Evolutionary conservation across 2,329 filamentous ascomycete genomes (phyloP), one percentile per base, ranked within the genome.

Genomic region (Fusarium kyushuense): DNA sequence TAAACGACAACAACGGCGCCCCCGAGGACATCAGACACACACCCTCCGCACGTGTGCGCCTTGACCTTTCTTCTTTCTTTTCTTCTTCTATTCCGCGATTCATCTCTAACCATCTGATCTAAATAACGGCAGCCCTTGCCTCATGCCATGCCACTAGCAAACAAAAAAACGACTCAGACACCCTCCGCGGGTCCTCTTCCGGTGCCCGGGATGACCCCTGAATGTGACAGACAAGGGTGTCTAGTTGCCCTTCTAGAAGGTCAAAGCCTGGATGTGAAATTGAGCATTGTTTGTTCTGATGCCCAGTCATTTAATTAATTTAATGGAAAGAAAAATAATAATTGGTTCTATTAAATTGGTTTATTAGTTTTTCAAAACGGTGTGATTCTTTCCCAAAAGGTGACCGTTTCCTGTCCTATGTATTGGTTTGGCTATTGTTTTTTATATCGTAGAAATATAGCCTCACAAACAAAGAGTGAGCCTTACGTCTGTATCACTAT

Each of bases 161-260:
- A 40, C 33, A 51, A 29, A 49, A 36, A 25, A 41, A 33, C 55
- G 69, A 73, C 67, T 73, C 71, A 60, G 48, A 25, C 38, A 27
- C 21, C 53, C 40, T 60, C 16, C 71, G 63, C 67, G 72, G 72
- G 53, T 45, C 62, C 19, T 51, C 60, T 74, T 72, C 72, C 72
- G 72, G 70, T 32, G 54, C 61, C 60, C 38, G 36, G 60, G 51
- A 41, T 41, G 42, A 33, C 65, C 71, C 71, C 65, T 68, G 71
- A 65, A 35, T 33, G 48, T 68, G 62, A 51, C 63, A 49, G 63
- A 43, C 67, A 66, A 53, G 67, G 57, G 19, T 36, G 47, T 41
- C n/a, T 53, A 29, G 33, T 38, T 30, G 25, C 36, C 53, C 67
- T 74, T 74, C 72, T 74, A 74, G 72, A 74, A 74, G 61, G 61